Evolutionary conservation across 805 yeast species (phyloP), one percentile per base, ranked within the genome.

Genomic region (Metschnikowia peoriensis): DNA sequence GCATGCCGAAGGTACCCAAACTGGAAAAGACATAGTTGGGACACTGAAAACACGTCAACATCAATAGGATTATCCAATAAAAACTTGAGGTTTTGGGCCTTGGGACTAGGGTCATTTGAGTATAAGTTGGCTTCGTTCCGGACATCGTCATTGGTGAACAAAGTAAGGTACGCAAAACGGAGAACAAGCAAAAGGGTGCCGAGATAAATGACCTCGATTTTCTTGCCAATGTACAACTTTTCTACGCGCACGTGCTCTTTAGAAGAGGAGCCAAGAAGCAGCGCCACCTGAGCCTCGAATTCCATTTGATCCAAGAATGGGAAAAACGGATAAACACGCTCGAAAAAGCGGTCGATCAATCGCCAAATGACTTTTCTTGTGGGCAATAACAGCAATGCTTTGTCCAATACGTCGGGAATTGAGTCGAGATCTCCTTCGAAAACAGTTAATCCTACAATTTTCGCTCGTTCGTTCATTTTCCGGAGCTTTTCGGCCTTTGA

Each of bases 261-360:
- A 41, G 45, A 34, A 8, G 39, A 42, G 12, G 58, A 46, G n/a
- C 66, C 67, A 14, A 69, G 47, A 16, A 68, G 53, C 34, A 42
- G 56, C 17, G 51, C 39, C 9, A 68, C 38, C 7, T 60, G 52
- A 4, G 49, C 56, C 41, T 59, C 62, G 28, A 69, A 62, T 10
- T 57, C 64, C 11, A 41, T 22, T 50, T 69, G 69, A 52, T 69
- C 73, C 9, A 69, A 67, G 55, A 79, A 83, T 2, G 94, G 92
- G 59, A 86, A 72, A 51, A 79, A 84, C 12, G 88, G 79, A 63
- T 87, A 87, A 6, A 86, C 67, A 35, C 76, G 73, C 10, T 73
- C 75, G 62, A 69, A 69, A 43, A 62, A 69, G 4, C 67, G 58
- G 41, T 63, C 64, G 17, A 63, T 51, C 27, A 68, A 51, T 15